Conservation (phyloP, 2,329 filamentous ascomycete genomes). For the Cryphonectria carpinicola region DNA sequence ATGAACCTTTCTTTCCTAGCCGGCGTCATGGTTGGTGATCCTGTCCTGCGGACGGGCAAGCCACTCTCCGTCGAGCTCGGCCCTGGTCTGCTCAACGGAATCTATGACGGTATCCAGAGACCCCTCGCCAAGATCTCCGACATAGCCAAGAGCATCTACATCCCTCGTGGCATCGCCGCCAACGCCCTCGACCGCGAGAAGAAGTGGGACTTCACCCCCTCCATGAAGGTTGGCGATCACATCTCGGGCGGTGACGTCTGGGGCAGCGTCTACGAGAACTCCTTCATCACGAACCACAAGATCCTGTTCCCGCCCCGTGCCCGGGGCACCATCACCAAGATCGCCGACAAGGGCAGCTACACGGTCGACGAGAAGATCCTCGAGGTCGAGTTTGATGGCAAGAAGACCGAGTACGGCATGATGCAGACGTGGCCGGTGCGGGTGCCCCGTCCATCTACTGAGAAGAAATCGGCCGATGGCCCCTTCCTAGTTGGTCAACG, state of each 20-base stretch:
- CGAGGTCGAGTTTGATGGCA: constrained; percentile 95
- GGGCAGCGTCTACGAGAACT: constrained; percentile 95
- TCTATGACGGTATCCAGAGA: constrained; percentile 98
- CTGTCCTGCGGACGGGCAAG: constrained; percentile 88
- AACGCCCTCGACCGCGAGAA: constrained; percentile 87
- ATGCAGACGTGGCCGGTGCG: constrained; percentile 99
- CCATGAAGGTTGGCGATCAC: constrained; percentile 93
- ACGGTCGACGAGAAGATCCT: constrained; percentile 93
- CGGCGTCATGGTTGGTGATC: constrained; percentile 94
- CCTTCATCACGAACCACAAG: constrained; percentile 89
- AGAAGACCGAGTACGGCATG: constrained; percentile 93
- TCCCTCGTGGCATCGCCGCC: constrained; percentile 88
- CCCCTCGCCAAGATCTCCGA: constrained; percentile 85
- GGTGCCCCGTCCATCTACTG: constrained; percentile 87
- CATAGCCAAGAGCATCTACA: constrained; percentile 87
- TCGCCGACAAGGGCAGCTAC: constrained; percentile 87
- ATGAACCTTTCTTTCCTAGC: constrained; percentile 55
- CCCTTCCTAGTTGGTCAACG: constrained; percentile 97
- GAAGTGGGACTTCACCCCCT: constrained; percentile 96
- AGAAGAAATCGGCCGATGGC: constrained; percentile 86
- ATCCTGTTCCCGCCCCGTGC: constrained; percentile 90
- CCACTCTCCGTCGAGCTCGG: constrained; percentile 96
- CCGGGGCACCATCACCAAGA: constrained; percentile 88
- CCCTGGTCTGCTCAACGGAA: constrained; percentile 96
- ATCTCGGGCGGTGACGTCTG: constrained; percentile 96